These are phyloP conservation scores for Saccharum spontaneum DNA, from an alignment of 176 grass and related monocot genomes.

Conservation along the genomic window DNA sequence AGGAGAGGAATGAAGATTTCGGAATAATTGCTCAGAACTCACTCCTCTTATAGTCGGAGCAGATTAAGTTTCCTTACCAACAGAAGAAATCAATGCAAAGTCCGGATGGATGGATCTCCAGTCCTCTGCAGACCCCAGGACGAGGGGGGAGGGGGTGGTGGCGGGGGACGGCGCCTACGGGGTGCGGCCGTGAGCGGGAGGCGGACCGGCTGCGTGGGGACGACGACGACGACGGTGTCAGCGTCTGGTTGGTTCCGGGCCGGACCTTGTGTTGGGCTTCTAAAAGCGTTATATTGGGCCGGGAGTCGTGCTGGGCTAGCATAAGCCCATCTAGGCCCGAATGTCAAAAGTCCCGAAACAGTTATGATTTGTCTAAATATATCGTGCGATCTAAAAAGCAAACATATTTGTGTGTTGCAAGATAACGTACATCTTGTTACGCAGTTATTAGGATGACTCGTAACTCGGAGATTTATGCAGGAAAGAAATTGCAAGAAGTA, in stretches of 20 bases:
- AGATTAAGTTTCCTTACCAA: not conserved
- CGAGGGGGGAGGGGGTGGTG: not conserved
- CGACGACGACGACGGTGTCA: not conserved
- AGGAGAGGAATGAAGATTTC: not conserved
- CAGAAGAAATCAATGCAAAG: not conserved
- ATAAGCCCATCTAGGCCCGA: not conserved
- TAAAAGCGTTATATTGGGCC: not conserved
- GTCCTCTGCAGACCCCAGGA: not conserved
- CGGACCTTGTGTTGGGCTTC: not conserved
- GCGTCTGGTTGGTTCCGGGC: not conserved
- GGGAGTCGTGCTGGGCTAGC: not conserved
- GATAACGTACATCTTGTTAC: no score
- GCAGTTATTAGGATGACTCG: no score
- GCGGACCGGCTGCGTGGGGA: not conserved
- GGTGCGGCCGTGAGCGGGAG: not conserved
- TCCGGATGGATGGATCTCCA: not conserved
- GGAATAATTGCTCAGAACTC: not conserved
- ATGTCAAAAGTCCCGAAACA: no score
- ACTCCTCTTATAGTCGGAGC: not conserved
- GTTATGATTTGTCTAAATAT: no score
- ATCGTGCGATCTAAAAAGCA: no score
- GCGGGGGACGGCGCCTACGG: not conserved
- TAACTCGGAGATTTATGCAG: no score
- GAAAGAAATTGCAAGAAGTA: no score
- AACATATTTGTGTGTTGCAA: no score